Conservation (phyloP, 2,329 filamentous ascomycete species). For the Eutypa lata region DNA sequence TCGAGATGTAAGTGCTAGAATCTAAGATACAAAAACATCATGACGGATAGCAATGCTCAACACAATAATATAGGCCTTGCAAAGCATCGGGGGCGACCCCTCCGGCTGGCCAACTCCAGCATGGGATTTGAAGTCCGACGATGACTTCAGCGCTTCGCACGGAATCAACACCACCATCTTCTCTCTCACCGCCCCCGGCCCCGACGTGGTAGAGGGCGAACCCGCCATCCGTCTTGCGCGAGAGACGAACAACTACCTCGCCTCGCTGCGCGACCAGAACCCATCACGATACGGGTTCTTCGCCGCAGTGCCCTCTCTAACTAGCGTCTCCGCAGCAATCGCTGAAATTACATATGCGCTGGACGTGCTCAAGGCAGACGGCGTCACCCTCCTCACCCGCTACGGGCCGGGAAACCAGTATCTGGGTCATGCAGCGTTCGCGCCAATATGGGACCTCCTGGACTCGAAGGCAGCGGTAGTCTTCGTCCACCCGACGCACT, state of each 20-base stretch:
- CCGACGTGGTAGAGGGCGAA: slow-evolving; percentile 48
- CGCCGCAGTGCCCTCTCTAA: slow-evolving; percentile 21
- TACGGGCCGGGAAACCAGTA: slow-evolving; percentile 17
- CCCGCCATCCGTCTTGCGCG: slow-evolving; percentile 46
- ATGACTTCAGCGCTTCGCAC: slow-evolving; percentile 7
- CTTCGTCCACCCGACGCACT: slow-evolving; percentile 21
- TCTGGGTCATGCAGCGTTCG: slow-evolving; percentile 18
- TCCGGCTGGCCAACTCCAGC: slow-evolving; percentile 4
- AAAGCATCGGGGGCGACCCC: slow-evolving; percentile 4
- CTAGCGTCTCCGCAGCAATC: slow-evolving; percentile 20
- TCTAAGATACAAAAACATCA: too few relatives aligned
- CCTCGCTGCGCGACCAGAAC: slow-evolving; percentile 2
- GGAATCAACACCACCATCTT: slow-evolving; percentile 50
- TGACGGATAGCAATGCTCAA: too few relatives aligned
- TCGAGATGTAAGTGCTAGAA: too few relatives aligned
- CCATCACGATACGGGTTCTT: slow-evolving; percentile 20
- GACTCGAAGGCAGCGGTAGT: slow-evolving; percentile 20
- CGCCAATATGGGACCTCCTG: slow-evolving; percentile 22
- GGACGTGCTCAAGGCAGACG: slow-evolving; percentile 17
- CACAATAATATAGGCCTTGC: background rate
- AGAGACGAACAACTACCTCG: slow-evolving; percentile 5
- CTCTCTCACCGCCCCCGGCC: slow-evolving; percentile 47
- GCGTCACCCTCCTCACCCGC: slow-evolving; percentile 19
- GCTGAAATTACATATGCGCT: slow-evolving; percentile 21
- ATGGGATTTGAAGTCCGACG: slow-evolving; percentile 6